Evolutionary conservation across 306 rosid genomes (phyloP), one percentile per base, ranked within the genome.

Genomic region (Vigna mungo): DNA sequence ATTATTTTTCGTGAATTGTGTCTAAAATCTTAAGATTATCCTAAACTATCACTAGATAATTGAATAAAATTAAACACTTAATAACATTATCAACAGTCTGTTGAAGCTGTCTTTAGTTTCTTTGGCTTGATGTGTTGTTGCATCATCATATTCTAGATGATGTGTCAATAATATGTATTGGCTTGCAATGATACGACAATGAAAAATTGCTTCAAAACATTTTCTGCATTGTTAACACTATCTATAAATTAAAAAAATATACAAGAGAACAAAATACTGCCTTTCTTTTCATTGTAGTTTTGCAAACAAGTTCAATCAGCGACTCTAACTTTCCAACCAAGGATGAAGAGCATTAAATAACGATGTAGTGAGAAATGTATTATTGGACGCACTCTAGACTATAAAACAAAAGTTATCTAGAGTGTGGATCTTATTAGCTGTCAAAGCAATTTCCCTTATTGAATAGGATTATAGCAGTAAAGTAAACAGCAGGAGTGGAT

Each of bases 401-500:
- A 60, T 14, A 75, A 75, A n/a, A 14, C 68, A 63, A 55, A 8
- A 18, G 53, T 52, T 30, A 69, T n/a, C 63, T 41, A 16, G 64
- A 44, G 18, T 36, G 67, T 48, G 78, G 23, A 71, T 34, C 30
- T 67, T 59, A 48, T 13, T 12, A 63, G 23, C 34, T 34, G 18
- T 46, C 27, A 11, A 17, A 71, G 63, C 4, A 14, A 53, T 37
- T 70, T 52, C 77, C 49, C 70, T 62, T 27, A 65, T 37, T 65
- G 53, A 74, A 81, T 15, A 0, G n/a, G 13, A 66, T 20, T 20
- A 66, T 12, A 78, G 67, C 37, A 62, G 46, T 51, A 49, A 25
- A 32, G 15, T 66, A 60, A 66, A 77, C 77, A 44, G 27, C 70
- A 36, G 49, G 74, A 75, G 56, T 52, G 68, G 61, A 25, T 64